Evolutionary conservation across 495 filamentous ascomycete genomes (phyloP).

Genomic region (Penicillium verhagenii): DNA sequence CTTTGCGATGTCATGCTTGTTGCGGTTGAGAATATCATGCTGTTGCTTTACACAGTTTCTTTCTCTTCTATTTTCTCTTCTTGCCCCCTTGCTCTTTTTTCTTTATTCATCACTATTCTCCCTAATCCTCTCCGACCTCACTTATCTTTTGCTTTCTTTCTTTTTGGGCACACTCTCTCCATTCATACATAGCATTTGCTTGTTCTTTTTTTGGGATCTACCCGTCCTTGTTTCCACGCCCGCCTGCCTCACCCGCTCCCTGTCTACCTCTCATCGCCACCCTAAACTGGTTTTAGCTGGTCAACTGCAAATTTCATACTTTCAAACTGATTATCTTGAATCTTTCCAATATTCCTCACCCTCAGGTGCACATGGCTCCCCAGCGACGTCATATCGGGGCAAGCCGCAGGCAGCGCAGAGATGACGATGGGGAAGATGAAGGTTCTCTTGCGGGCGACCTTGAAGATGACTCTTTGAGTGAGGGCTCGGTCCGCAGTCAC

Average conservation of each 20-base stretch:
- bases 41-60: constrained; percentile 3
- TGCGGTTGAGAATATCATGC: constrained; percentile 17
- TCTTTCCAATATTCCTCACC: neutral
- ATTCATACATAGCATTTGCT: neutral
- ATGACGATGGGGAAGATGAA: constrained; percentile 77
- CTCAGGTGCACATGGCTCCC: constrained; percentile 47
- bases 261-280: constrained; percentile 4
- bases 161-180: neutral
- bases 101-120: constrained; percentile 8
- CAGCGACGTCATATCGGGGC: constrained; percentile 72
- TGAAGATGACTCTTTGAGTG: constrained; percentile 81
- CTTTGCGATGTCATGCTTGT: constrained; percentile 31
- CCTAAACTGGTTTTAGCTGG: neutral
- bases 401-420: constrained; percentile 68
- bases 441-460: constrained; percentile 62
- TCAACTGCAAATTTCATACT: neutral
- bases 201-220: constrained; percentile 1
- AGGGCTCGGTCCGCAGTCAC: constrained; percentile 72
- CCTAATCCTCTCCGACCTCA: neutral
- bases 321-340: neutral
- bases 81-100: constrained; percentile 26
- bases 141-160: neutral
- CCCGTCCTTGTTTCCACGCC: constrained; percentile 6
- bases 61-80: constrained; percentile 13
- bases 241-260: constrained; percentile 4